phyloP scores from a whole-genome alignment of 2,329 filamentous ascomycete genomes.

The Escovopsis weberi region DNA sequence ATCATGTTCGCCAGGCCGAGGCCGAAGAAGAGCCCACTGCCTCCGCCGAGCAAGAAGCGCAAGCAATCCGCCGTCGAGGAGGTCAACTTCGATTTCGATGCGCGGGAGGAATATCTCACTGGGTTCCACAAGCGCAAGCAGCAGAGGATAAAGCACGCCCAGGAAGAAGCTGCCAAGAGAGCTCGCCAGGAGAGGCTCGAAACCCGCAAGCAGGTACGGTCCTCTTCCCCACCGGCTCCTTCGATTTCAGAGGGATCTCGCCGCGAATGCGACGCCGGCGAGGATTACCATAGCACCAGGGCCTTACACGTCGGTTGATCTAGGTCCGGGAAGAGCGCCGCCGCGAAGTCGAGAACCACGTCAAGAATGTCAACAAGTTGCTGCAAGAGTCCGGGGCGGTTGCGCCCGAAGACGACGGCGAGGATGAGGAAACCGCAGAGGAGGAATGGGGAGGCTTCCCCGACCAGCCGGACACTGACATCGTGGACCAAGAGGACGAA shows the following conservation, averaged over 20 bases:
- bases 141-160: slow-evolving; percentile 69
- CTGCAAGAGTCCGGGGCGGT: slow-evolving; percentile 43
- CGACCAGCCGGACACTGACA: slow-evolving; percentile 31
- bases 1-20: slow-evolving; percentile 42
- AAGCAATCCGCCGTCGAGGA: slow-evolving; percentile 56
- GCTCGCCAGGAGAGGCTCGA: slow-evolving; percentile 64
- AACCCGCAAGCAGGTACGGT: slow-evolving; percentile 57
- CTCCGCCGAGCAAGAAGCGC: slow-evolving; percentile 50
- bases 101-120: slow-evolving; percentile 76
- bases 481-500: slow-evolving; percentile 73
- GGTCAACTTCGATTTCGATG: slow-evolving; percentile 68
- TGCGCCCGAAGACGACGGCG: slow-evolving; percentile 18
- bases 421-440: slow-evolving; percentile 19
- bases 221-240: neutral
- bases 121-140: slow-evolving; percentile 95
- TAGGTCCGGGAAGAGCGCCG: slow-evolving; percentile 76
- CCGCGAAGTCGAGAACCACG: slow-evolving; percentile 67
- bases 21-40: slow-evolving; percentile 41
- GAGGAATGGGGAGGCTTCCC: slow-evolving; percentile 54
- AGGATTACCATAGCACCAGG: too few species aligned
- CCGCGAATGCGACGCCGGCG: neutral
- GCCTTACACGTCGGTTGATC: neutral
- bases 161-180: slow-evolving; percentile 64
- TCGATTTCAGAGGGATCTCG: neutral
- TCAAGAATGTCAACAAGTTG: slow-evolving; percentile 59